Evolutionary conservation across 1,139 yeast species (phyloP).

Genomic region (Yamadazyma kanchanaburiensis): DNA sequence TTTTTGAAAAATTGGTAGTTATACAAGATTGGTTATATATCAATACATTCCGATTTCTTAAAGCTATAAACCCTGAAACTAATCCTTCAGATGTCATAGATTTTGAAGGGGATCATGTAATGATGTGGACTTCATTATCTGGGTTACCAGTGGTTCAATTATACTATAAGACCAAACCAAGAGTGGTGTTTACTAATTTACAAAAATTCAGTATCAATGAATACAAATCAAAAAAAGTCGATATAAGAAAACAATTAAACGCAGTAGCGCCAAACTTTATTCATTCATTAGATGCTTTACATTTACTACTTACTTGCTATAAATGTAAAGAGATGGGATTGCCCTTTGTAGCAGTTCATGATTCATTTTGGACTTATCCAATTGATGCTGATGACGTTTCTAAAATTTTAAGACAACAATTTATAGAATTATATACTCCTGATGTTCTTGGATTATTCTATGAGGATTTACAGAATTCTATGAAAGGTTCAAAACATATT

Average conservation of each 20-base stretch:
- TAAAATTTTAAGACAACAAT: slow-evolving; percentile 26
- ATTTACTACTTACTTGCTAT: slow-evolving; percentile 35
- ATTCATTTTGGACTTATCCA: slow-evolving; percentile 45
- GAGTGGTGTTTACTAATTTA: slow-evolving; percentile 20
- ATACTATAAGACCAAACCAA: slow-evolving; percentile 21
- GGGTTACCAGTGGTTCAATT: slow-evolving; percentile 44
- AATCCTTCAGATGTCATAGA: slow-evolving; percentile 1
- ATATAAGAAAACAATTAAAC: slow-evolving; percentile 29
- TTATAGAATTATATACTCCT: slow-evolving; percentile 30
- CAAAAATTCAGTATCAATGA: slow-evolving; percentile 23
- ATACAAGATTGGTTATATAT: slow-evolving; percentile 38
- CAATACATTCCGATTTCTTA: slow-evolving; percentile 27
- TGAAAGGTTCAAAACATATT: slow-evolving; percentile 27
- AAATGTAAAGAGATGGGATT: slow-evolving; percentile 18
- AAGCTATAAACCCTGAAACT: slow-evolving; percentile 19
- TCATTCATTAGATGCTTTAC: slow-evolving; percentile 43
- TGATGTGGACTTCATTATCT: slow-evolving; percentile 43
- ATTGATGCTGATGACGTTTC: slow-evolving; percentile 26
- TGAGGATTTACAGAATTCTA: slow-evolving; percentile 23
- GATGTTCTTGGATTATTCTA: slow-evolving; percentile 24
- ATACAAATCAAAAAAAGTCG: slow-evolving; percentile 19
- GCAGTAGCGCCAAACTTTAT: slow-evolving; percentile 46
- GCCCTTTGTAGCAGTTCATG: slow-evolving; percentile 41
- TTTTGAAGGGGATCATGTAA: slow-evolving; percentile 14
- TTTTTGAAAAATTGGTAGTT: slow-evolving; percentile 32